phyloP scores from a whole-genome alignment of 371 early-diverging fungal species.

The Choanephora cucurbitarum region DNA sequence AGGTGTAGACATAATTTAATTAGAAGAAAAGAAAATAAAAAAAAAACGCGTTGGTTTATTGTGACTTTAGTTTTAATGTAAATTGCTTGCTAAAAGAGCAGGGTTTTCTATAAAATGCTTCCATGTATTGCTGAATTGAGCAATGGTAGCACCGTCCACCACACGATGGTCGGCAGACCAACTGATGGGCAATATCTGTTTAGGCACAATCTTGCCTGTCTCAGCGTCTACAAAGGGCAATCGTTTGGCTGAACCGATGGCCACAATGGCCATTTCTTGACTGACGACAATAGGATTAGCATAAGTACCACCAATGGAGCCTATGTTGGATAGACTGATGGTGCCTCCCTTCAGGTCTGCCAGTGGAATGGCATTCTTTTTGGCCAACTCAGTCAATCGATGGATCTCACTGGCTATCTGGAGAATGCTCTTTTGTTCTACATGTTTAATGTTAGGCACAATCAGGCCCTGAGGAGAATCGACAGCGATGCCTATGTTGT shows the following conservation, averaged over 20 bases:
- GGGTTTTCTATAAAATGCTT: constrained; percentile 84
- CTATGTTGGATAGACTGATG: constrained; percentile 91
- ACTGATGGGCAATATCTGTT: constrained; percentile 73
- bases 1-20: constrained; percentile 20
- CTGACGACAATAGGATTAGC: constrained; percentile 86
- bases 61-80: constrained; percentile 28
- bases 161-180: constrained; percentile 97
- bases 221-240: constrained; percentile 76
- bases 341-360: constrained; percentile 84
- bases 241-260: constrained; percentile 78
- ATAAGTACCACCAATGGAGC: constrained; percentile 88
- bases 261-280: constrained; percentile 86
- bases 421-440: constrained; percentile 79
- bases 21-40: background rate
- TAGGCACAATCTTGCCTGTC: constrained; percentile 65
- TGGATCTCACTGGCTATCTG: constrained; percentile 85
- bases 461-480: constrained; percentile 91
- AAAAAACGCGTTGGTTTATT: background rate
- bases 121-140: constrained; percentile 84
- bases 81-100: constrained; percentile 49
- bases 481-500: constrained; percentile 95
- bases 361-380: constrained; percentile 58
- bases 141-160: constrained; percentile 94
- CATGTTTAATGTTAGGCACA: constrained; percentile 92
- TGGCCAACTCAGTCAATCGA: constrained; percentile 69